These are phyloP conservation scores for Laetiporus sulphureus DNA, from an alignment of 1,284 basidiomycete genomes.

Conservation along the genomic window DNA sequence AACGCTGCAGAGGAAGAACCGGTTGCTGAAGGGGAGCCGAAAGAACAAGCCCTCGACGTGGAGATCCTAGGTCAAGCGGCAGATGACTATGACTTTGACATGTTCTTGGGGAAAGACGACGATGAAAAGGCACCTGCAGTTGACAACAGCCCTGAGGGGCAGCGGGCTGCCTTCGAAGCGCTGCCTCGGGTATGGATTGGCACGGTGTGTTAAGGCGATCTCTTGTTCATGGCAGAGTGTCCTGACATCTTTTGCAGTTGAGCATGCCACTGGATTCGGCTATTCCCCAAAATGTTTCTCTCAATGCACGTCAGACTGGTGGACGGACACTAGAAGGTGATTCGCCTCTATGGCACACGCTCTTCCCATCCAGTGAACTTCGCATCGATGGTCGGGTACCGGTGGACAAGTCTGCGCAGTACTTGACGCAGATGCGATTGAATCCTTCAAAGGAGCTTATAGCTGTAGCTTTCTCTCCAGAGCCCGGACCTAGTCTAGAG, in stretches of 20 bases:
- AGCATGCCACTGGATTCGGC: slow-evolving; percentile 71
- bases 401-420: slow-evolving; percentile 64
- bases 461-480: slow-evolving; percentile 64
- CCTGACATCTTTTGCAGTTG: slow-evolving; percentile 36
- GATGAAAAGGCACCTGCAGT: slow-evolving; percentile 30
- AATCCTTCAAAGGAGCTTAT: slow-evolving; percentile 76
- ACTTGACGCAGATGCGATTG: slow-evolving; percentile 68
- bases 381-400: slow-evolving; percentile 81
- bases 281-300: slow-evolving; percentile 54
- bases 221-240: slow-evolving; percentile 4
- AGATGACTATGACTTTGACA: slow-evolving; percentile 75
- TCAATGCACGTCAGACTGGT: slow-evolving; percentile 68
- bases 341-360: slow-evolving; percentile 60
- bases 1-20: slow-evolving; percentile 21
- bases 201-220: slow-evolving; percentile 39
- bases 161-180: slow-evolving; percentile 42
- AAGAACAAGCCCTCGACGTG: slow-evolving; percentile 34
- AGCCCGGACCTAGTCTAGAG: slow-evolving; percentile 32
- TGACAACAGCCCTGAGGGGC: slow-evolving; percentile 15
- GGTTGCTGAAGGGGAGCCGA: slow-evolving; percentile 26
- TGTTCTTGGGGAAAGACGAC: slow-evolving; percentile 65
- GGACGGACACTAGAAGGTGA: slow-evolving; percentile 48
- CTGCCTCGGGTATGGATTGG: slow-evolving; percentile 63
- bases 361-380: slow-evolving; percentile 63
- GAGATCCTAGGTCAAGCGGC: slow-evolving; percentile 36